Percentiles rank a stretch among this genome's conserved stretches.
Conservation (phyloP, 306 rosid genomes). For the Chamaecrista fasciculata region DNA sequence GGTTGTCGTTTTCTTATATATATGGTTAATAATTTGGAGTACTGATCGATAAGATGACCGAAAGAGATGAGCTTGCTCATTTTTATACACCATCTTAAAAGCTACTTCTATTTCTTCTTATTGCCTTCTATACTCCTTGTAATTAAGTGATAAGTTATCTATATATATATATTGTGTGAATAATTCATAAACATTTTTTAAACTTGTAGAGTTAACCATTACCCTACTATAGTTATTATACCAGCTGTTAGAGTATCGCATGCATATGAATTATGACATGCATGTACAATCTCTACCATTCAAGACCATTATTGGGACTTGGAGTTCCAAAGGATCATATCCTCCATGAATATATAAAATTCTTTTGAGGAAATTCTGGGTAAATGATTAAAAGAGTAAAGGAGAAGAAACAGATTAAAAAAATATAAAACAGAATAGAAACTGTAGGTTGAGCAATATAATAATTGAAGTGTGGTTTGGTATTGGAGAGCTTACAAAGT, state of each 20-base stretch:
- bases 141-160: conserved; percentile 31
- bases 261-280: conserved; percentile 18
- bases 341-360: background rate
- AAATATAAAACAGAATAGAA: too few species aligned
- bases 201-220: too few species aligned
- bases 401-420: background rate
- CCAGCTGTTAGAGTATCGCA: too few species aligned
- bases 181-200: too few species aligned
- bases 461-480: background rate
- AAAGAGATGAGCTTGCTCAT: background rate
- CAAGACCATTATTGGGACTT: background rate
- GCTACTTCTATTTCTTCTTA: background rate
- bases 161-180: too few species aligned
- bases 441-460: too few species aligned
- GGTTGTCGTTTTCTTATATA: conserved; percentile 25
- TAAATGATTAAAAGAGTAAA: background rate
- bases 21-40: background rate
- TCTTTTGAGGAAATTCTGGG: too few species aligned
- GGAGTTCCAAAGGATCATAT: background rate
- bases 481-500: conserved; percentile 60
- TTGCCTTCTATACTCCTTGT: too few species aligned
- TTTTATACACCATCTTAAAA: background rate
- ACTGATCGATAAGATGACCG: conserved; percentile 20
- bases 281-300: conserved; percentile 1
- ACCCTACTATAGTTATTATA: background rate